Evolutionary conservation across 306 rosid genomes (phyloP).

Genomic region (Sindora glabra): DNA sequence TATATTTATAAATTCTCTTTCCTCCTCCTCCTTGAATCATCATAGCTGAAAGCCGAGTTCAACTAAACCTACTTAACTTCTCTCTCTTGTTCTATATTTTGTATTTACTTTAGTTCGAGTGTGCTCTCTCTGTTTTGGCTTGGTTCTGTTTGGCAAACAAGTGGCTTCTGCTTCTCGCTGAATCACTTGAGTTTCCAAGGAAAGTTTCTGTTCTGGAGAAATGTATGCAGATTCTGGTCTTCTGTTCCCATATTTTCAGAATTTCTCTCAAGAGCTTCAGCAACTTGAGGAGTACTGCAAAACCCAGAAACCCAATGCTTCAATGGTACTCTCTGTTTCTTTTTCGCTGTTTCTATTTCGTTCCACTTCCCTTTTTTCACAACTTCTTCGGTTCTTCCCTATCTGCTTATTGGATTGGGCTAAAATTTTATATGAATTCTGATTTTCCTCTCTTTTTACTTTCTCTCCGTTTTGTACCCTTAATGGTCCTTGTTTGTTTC

Average conservation of each 20-base stretch:
- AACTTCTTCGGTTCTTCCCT: too few species aligned
- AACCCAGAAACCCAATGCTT: slow-evolving; percentile 52
- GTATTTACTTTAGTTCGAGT: not conserved
- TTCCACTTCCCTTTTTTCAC: not conserved
- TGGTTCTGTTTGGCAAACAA: not conserved
- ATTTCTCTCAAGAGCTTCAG: slow-evolving; percentile 65
- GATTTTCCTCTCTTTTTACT: too few species aligned
- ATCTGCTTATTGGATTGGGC: too few species aligned
- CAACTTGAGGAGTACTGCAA: slow-evolving; percentile 73
- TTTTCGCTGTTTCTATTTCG: not conserved
- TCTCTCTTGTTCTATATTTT: not conserved
- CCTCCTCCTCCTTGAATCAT: slow-evolving; percentile 7
- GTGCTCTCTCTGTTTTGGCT: slow-evolving; percentile 1
- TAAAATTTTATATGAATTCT: too few species aligned
- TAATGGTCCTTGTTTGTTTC: not conserved
- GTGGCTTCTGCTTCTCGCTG: slow-evolving; percentile 4
- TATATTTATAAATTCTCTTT: slow-evolving; percentile 31
- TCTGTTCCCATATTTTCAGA: slow-evolving; percentile 59
- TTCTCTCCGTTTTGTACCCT: slow-evolving; percentile 21
- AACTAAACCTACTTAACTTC: not conserved
- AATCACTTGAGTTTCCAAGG: slow-evolving; percentile 4
- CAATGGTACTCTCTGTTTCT: slow-evolving; percentile 35
- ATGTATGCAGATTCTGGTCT: slow-evolving; percentile 80
- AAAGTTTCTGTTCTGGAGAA: slow-evolving; percentile 25
- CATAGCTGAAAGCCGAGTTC: not conserved